phyloP scores from a whole-genome alignment of 331 rosid genomes.

The Malus hybrid region DNA sequence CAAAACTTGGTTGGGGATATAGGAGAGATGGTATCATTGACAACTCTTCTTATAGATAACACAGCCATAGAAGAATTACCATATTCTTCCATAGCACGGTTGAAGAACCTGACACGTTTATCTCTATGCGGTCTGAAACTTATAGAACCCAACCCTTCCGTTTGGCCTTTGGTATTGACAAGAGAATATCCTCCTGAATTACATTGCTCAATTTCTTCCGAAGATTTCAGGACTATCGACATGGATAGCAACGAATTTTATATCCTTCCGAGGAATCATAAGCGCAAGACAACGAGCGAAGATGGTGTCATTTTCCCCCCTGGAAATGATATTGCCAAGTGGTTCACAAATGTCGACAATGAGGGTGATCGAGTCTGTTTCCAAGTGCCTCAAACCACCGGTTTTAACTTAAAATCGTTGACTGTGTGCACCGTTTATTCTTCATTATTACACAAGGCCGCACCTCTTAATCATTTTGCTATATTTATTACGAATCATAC shows the following conservation, averaged over 20 bases:
- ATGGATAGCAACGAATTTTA: too few species aligned
- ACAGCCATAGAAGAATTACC: constrained; percentile 22
- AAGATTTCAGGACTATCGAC: too few species aligned
- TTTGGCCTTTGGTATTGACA: constrained; percentile 35
- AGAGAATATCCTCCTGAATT: not conserved
- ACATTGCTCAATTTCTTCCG: not conserved
- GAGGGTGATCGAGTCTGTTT: not conserved
- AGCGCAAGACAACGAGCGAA: not conserved
- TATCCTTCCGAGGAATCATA: not conserved
- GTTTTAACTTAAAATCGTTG: not conserved
- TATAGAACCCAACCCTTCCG: constrained; percentile 1
- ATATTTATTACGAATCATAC: not conserved
- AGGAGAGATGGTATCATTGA: constrained; percentile 32
- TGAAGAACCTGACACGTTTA: constrained; percentile 24
- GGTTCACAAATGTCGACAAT: not conserved
- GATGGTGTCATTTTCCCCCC: not conserved
- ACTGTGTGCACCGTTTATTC: not conserved
- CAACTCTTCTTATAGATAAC: constrained; percentile 18
- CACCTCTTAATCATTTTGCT: not conserved
- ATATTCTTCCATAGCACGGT: constrained; percentile 6
- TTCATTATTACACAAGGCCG: not conserved
- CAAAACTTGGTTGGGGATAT: constrained; percentile 21
- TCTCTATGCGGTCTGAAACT: constrained; percentile 25
- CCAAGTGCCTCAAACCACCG: constrained; percentile 4
- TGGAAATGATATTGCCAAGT: not conserved